Evolutionary conservation across 2,329 filamentous ascomycete species (phyloP).

Genomic region (Claviceps cyperi): DNA sequence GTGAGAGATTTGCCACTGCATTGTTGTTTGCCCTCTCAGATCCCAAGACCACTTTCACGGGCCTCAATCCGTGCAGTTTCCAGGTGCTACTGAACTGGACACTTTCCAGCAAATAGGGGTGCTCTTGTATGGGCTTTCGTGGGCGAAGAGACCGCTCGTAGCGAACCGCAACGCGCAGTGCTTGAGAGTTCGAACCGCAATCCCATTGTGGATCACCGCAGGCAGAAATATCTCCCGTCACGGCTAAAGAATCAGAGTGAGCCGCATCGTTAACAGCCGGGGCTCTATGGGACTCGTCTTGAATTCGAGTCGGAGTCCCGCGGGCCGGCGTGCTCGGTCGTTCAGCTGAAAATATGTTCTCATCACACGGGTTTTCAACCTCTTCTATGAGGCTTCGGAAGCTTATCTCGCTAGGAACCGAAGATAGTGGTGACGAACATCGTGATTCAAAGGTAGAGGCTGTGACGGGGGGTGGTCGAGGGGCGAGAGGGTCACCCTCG

Average conservation of each 20-base stretch:
- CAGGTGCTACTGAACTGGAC: slow-evolving; percentile 38
- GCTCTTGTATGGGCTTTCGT: slow-evolving; percentile 46
- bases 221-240: background rate
- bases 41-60: slow-evolving; percentile 28
- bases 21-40: slow-evolving; percentile 19
- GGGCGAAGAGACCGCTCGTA: slow-evolving; percentile 39
- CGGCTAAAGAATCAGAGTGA: background rate
- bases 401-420: slow-evolving; percentile 16
- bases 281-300: no score
- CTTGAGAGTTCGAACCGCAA: slow-evolving; percentile 6
- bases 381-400: slow-evolving; percentile 1
- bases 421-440: slow-evolving; percentile 22
- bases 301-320: background rate
- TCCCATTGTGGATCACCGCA: background rate
- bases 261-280: background rate
- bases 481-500: slow-evolving; percentile 5
- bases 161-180: slow-evolving; percentile 16
- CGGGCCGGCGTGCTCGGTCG: background rate
- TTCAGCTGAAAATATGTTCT: background rate
- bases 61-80: slow-evolving; percentile 39
- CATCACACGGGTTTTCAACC: background rate
- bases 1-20: slow-evolving; percentile 36
- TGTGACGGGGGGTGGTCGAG: slow-evolving; percentile 2
- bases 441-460: slow-evolving; percentile 3
- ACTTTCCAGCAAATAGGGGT: slow-evolving; percentile 43